phyloP scores from a whole-genome alignment of 768 basidiomycete species.

The Lyophyllum decastes region DNA sequence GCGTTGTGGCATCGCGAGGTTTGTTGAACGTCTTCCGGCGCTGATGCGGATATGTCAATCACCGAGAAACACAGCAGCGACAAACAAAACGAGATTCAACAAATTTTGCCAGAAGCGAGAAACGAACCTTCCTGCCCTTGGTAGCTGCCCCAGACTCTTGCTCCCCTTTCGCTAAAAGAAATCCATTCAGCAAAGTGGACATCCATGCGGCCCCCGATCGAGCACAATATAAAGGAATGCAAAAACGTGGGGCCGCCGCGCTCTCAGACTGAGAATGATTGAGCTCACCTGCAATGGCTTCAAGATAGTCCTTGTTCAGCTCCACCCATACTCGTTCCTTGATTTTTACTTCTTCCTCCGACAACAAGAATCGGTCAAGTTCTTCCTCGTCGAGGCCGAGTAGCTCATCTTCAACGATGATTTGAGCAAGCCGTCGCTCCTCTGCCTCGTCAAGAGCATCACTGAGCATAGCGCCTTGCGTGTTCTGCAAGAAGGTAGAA shows the following conservation, averaged over 20 bases:
- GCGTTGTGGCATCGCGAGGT: slow-evolving; percentile 76
- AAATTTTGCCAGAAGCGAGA: slow-evolving; percentile 37
- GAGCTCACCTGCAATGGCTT: slow-evolving; percentile 73
- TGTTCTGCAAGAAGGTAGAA: slow-evolving; percentile 59
- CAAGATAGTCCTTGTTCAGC: slow-evolving; percentile 87
- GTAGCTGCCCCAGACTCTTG: slow-evolving; percentile 38
- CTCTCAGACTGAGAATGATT: slow-evolving; percentile 25
- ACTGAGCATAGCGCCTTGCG: slow-evolving; percentile 58
- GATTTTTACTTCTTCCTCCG: slow-evolving; percentile 77
- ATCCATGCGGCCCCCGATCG: slow-evolving; percentile 1
- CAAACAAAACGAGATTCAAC: slow-evolving; percentile 22
- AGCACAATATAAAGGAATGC: neutral
- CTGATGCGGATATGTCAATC: slow-evolving; percentile 34
- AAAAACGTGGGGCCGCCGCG: neutral
- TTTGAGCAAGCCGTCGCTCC: slow-evolving; percentile 55
- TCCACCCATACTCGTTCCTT: slow-evolving; percentile 96
- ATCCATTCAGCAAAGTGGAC: slow-evolving; percentile 45
- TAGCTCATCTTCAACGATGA: slow-evolving; percentile 60
- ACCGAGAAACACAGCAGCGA: slow-evolving; percentile 13
- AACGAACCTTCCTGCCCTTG: slow-evolving; percentile 81
- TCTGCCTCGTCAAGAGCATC: slow-evolving; percentile 71
- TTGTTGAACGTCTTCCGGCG: slow-evolving; percentile 64
- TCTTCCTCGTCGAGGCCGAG: slow-evolving; percentile 89
- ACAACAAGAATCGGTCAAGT: slow-evolving; percentile 76
- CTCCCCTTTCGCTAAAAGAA: slow-evolving; percentile 67